A percentile compares a stretch with the other conserved stretches of the same genome.
Evolutionary conservation across 2,329 filamentous ascomycete genomes (phyloP).

Genomic region (Leptographium radiaticola): DNA sequence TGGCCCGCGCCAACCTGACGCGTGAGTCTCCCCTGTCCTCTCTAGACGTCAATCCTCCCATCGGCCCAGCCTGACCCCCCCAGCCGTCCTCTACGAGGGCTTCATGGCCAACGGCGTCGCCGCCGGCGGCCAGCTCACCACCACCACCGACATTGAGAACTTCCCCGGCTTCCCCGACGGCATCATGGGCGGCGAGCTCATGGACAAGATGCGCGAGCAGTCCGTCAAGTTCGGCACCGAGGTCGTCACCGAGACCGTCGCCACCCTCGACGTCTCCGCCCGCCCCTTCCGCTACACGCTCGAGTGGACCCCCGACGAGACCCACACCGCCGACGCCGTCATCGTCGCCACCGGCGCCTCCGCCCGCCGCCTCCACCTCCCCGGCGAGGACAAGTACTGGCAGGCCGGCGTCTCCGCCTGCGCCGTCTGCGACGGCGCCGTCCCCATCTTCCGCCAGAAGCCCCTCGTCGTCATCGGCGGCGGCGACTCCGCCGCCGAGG

Average conservation of each 20-base stretch:
- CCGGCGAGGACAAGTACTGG: slow-evolving; percentile 93
- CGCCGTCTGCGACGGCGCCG: slow-evolving; percentile 91
- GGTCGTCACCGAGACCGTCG: slow-evolving; percentile 86
- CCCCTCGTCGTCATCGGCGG: slow-evolving; percentile 91
- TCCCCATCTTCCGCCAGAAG: slow-evolving; percentile 96
- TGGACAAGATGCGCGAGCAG: slow-evolving; percentile 92
- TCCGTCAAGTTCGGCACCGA: slow-evolving; percentile 85
- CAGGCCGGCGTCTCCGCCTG: slow-evolving; percentile 93
- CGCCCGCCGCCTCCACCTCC: slow-evolving; percentile 66
- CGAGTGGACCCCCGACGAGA: slow-evolving; percentile 72
- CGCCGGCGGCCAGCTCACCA: slow-evolving; percentile 91
- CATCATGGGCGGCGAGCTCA: slow-evolving; percentile 76
- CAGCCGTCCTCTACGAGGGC: slow-evolving; percentile 86
- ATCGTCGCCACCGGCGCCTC: slow-evolving; percentile 95
- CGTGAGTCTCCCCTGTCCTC: slow-evolving; percentile 27
- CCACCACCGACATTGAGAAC: slow-evolving; percentile 97
- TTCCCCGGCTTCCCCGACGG: slow-evolving; percentile 87
- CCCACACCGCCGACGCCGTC: slow-evolving; percentile 79
- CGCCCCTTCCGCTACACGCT: slow-evolving; percentile 89
- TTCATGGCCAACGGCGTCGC: slow-evolving; percentile 97
- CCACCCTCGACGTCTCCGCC: slow-evolving; percentile 69
- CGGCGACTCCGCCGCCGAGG: slow-evolving; percentile 92
- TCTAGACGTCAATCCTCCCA: not conserved
- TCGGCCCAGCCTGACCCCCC: no score
- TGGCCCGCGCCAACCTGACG: slow-evolving; percentile 85